phyloP scores from a whole-genome alignment of 805 yeast genomes.

The Citeromyces nyonsensis region DNA sequence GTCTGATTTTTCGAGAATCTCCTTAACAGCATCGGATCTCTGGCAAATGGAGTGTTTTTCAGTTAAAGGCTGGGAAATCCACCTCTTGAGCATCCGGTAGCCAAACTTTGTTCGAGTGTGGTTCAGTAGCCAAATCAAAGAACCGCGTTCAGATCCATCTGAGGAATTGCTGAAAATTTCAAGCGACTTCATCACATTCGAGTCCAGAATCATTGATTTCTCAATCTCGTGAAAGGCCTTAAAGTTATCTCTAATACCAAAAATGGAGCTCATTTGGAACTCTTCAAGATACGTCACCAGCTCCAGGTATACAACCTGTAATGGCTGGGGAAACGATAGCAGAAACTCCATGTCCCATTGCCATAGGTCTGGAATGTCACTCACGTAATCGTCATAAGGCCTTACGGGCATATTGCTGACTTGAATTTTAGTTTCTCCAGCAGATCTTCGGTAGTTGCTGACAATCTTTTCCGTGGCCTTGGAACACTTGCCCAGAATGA shows the following conservation, averaged over 20 bases:
- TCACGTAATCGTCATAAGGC: not conserved
- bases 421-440: not conserved
- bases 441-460: not conserved
- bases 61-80: slow-evolving; percentile 67
- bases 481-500: slow-evolving; percentile 26
- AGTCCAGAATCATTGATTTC: slow-evolving; percentile 41
- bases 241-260: slow-evolving; percentile 34
- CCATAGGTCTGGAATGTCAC: not conserved
- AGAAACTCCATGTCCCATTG: not conserved
- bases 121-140: slow-evolving; percentile 67
- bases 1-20: slow-evolving; percentile 22
- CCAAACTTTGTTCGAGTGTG: slow-evolving; percentile 77
- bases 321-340: not conserved
- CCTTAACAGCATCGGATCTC: slow-evolving; percentile 49
- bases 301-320: slow-evolving; percentile 19
- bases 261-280: slow-evolving; percentile 43
- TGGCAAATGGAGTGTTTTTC: slow-evolving; percentile 34
- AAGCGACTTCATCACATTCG: slow-evolving; percentile 51
- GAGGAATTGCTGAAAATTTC: slow-evolving; percentile 65
- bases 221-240: slow-evolving; percentile 28
- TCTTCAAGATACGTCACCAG: slow-evolving; percentile 41
- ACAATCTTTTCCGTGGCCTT: slow-evolving; percentile 12
- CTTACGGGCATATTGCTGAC: too few relatives aligned
- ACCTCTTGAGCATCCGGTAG: slow-evolving; percentile 40
- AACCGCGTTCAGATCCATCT: slow-evolving; percentile 40